A percentile compares a stretch with the other conserved stretches of the same genome.
Evolutionary conservation across 1,284 basidiomycete species (phyloP).

Genomic region (Ceratobasidium sp.): DNA sequence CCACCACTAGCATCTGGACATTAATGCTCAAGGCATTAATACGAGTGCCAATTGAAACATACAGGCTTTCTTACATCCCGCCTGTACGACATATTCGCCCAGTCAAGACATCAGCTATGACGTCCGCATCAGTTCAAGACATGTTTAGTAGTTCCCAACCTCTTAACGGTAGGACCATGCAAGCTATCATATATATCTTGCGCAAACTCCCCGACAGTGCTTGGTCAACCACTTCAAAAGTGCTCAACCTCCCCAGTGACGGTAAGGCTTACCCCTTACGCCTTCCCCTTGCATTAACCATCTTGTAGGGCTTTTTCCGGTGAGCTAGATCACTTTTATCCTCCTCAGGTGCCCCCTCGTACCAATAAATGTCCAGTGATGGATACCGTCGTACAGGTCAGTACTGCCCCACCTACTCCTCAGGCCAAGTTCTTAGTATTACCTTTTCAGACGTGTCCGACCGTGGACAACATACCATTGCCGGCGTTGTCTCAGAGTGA

Average conservation of each 20-base stretch:
- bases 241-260: conserved; percentile 4
- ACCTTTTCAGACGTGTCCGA: conserved; percentile 34
- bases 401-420: background rate
- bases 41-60: background rate
- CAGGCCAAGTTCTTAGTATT: background rate
- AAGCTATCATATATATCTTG: background rate
- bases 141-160: background rate
- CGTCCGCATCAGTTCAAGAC: conserved; percentile 27
- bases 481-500: conserved; percentile 31
- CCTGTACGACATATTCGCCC: conserved; percentile 2
- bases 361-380: conserved; percentile 9
- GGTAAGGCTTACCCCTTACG: background rate
- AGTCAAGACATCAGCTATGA: conserved; percentile 18
- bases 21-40: background rate
- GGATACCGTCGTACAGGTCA: conserved; percentile 31
- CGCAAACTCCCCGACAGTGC: conserved; percentile 1
- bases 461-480: conserved; percentile 22
- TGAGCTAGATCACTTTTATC: background rate
- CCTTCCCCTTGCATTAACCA: background rate
- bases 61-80: background rate
- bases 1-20: background rate
- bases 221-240: conserved; percentile 12
- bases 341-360: background rate
- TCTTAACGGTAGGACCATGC: conserved; percentile 22
- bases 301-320: conserved; percentile 9